Conservation (phyloP, 768 basidiomycete genomes). For the Tephrocybe sp. region DNA sequence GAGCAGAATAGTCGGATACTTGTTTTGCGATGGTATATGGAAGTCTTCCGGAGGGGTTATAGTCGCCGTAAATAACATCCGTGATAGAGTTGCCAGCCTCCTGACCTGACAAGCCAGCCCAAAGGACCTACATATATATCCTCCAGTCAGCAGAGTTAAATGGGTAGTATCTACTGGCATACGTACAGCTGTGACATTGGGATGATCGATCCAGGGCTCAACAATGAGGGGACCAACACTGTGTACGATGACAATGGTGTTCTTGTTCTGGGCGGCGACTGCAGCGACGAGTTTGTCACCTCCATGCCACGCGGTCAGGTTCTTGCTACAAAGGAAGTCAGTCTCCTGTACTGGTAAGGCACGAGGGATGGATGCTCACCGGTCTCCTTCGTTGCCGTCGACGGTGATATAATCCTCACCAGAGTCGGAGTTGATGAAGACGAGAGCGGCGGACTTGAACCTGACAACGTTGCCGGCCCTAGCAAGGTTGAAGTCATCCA, state of each 20-base stretch:
- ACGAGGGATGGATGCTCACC: slow-evolving; percentile 32
- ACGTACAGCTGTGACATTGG: slow-evolving; percentile 68
- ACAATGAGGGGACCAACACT: slow-evolving; percentile 59
- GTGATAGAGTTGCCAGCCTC: slow-evolving; percentile 72
- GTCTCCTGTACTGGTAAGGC: not conserved
- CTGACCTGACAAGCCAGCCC: slow-evolving; percentile 69
- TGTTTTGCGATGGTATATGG: slow-evolving; percentile 77
- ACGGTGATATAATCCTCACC: slow-evolving; percentile 84
- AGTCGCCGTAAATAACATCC: slow-evolving; percentile 69
- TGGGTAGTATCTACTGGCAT: slow-evolving; percentile 17
- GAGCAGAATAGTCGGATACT: slow-evolving; percentile 56
- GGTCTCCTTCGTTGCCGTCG: slow-evolving; percentile 77
- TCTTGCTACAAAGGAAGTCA: slow-evolving; percentile 38
- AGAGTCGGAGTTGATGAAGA: slow-evolving; percentile 82
- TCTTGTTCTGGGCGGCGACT: slow-evolving; percentile 65
- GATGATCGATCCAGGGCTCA: slow-evolving; percentile 70
- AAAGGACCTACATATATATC: slow-evolving; percentile 41
- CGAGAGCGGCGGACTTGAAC: slow-evolving; percentile 64
- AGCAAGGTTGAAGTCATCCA: slow-evolving; percentile 66
- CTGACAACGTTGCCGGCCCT: slow-evolving; percentile 48
- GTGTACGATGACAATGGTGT: slow-evolving; percentile 72
- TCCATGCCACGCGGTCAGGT: slow-evolving; percentile 72
- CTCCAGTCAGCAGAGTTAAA: slow-evolving; percentile 11
- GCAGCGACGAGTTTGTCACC: slow-evolving; percentile 72
- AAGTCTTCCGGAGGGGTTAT: slow-evolving; percentile 67